Percentiles rank a stretch among this genome's conserved stretches.
Conservation (phyloP, 495 filamentous ascomycete genomes). For the Penicillium turbatum region DNA sequence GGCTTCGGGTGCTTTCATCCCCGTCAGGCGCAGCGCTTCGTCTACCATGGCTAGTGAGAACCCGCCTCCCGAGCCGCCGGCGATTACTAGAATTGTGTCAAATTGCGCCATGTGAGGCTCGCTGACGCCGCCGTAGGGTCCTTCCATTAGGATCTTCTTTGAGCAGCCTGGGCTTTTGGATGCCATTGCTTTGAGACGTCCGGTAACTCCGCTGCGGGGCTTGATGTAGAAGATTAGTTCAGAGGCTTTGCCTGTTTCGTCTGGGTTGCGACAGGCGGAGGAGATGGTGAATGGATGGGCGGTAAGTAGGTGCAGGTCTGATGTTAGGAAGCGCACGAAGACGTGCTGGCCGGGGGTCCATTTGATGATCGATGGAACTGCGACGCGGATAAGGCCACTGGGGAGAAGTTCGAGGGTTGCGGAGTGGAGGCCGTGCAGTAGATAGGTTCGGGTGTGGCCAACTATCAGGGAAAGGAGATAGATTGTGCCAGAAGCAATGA, state of each 20-base stretch:
- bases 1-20: not conserved
- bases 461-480: slow-evolving; percentile 44
- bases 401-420: slow-evolving; percentile 42
- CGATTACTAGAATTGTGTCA: slow-evolving; percentile 44
- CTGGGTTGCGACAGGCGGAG: slow-evolving; percentile 29
- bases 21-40: slow-evolving; percentile 22
- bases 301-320: slow-evolving; percentile 39
- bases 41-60: slow-evolving; percentile 41
- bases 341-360: slow-evolving; percentile 51
- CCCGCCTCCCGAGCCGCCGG: slow-evolving; percentile 53
- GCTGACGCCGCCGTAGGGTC: slow-evolving; percentile 48
- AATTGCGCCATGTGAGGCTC: slow-evolving; percentile 20
- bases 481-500: slow-evolving; percentile 50
- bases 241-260: slow-evolving; percentile 19
- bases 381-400: slow-evolving; percentile 40
- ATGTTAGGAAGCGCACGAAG: slow-evolving; percentile 45
- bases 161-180: slow-evolving; percentile 22
- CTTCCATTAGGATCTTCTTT: slow-evolving; percentile 42
- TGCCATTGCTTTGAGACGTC: slow-evolving; percentile 33
- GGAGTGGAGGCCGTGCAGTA: slow-evolving; percentile 43
- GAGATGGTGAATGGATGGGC: slow-evolving; percentile 52
- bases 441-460: slow-evolving; percentile 40
- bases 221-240: slow-evolving; percentile 44
- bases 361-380: slow-evolving; percentile 40
- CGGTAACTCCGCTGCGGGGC: slow-evolving; percentile 40